Evolutionary conservation across 805 yeast species (phyloP).

Genomic region (Candida maesae): DNA sequence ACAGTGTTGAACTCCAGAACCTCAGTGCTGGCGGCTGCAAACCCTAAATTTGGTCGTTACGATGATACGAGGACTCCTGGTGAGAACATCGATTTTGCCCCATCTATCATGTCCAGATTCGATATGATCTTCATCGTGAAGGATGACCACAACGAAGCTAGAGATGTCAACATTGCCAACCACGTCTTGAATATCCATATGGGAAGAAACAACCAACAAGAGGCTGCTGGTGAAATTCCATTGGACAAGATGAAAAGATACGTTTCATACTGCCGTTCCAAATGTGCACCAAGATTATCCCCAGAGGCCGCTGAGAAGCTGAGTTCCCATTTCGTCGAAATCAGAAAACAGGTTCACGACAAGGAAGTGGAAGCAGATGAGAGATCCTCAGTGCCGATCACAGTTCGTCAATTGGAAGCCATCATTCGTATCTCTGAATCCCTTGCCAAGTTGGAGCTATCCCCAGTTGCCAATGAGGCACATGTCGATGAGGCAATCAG

Average conservation of each 20-base stretch:
- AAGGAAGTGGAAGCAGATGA: slow-evolving; percentile 80
- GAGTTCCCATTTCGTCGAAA: slow-evolving; percentile 88
- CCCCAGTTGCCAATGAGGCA: slow-evolving; percentile 78
- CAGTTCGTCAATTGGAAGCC: slow-evolving; percentile 96
- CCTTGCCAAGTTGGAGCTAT: slow-evolving; percentile 78
- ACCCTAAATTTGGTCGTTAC: slow-evolving; percentile 94
- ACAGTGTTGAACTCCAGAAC: slow-evolving; percentile 96
- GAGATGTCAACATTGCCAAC: slow-evolving; percentile 87
- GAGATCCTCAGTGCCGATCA: slow-evolving; percentile 93
- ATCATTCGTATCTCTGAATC: slow-evolving; percentile 94
- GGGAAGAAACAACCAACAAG: slow-evolving; percentile 59
- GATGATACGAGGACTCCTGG: slow-evolving; percentile 97
- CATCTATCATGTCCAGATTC: slow-evolving; percentile 93
- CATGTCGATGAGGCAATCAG: slow-evolving; percentile 97
- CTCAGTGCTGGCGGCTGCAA: slow-evolving; percentile 95
- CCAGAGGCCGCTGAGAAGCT: slow-evolving; percentile 87
- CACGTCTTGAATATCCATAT: slow-evolving; percentile 96
- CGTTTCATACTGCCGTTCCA: slow-evolving; percentile 82
- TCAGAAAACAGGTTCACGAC: slow-evolving; percentile 76
- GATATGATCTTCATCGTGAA: slow-evolving; percentile 98
- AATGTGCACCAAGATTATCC: slow-evolving; percentile 90
- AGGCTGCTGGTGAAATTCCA: slow-evolving; percentile 72
- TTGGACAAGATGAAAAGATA: slow-evolving; percentile 88
- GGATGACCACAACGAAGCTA: slow-evolving; percentile 83
- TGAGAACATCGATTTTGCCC: slow-evolving; percentile 96